These are phyloP conservation scores for Polychaeton citri DNA, from an alignment of 2,329 filamentous ascomycete genomes.

Conservation along the genomic window DNA sequence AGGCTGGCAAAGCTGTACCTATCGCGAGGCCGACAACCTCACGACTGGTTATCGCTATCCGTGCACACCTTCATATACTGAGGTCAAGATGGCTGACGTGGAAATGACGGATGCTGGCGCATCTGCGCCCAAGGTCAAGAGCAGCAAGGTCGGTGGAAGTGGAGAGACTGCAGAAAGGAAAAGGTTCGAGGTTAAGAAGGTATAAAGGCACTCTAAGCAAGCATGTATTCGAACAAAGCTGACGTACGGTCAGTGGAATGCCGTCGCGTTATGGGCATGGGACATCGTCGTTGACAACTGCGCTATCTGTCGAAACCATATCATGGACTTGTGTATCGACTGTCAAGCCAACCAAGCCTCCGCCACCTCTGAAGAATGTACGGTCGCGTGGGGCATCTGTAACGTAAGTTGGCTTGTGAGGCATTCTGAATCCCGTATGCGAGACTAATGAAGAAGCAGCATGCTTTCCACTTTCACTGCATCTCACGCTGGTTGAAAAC, in stretches of 20 bases:
- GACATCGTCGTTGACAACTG: slow-evolving; percentile 99
- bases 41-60: too few relatives aligned
- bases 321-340: slow-evolving; percentile 99
- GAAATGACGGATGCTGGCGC: slow-evolving; percentile 81
- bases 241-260: slow-evolving; percentile 64
- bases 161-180: slow-evolving; percentile 53
- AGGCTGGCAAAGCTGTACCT: too few relatives aligned
- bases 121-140: slow-evolving; percentile 35
- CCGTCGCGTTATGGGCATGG: slow-evolving; percentile 96
- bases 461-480: slow-evolving; percentile 99
- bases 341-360: slow-evolving; percentile 98
- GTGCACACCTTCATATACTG: too few relatives aligned
- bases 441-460: slow-evolving; percentile 44
- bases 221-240: slow-evolving; percentile 1
- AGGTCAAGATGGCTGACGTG: slow-evolving; percentile 75
- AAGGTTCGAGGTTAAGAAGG: slow-evolving; percentile 98
- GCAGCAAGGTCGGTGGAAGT: slow-evolving; percentile 38
- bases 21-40: too few relatives aligned
- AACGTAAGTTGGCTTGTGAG: slow-evolving; percentile 55
- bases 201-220: slow-evolving; percentile 25
- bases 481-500: slow-evolving; percentile 99
- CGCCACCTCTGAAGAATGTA: slow-evolving; percentile 94
- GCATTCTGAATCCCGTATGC: not conserved
- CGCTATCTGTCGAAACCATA: slow-evolving; percentile 97
- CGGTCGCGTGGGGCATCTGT: slow-evolving; percentile 97